These are phyloP conservation scores for Neofusicoccum kwambonambiense DNA, from an alignment of 2,329 filamentous ascomycete genomes.

Conservation along the genomic window DNA sequence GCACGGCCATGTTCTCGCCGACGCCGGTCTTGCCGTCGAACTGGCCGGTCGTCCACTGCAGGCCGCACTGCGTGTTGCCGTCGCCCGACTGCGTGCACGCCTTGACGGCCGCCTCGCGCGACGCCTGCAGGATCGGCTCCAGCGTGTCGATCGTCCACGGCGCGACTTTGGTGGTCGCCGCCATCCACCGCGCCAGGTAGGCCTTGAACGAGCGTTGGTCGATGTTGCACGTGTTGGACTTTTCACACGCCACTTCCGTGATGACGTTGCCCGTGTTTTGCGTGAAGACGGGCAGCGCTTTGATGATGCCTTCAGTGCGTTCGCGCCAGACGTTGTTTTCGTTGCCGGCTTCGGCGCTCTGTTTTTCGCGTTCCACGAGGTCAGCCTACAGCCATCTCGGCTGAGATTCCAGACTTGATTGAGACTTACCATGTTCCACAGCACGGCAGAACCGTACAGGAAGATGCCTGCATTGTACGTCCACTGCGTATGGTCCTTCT, in stretches of 20 bases:
- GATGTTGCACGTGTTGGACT: slow-evolving; percentile 44
- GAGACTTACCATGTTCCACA: slow-evolving; percentile 48
- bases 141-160: slow-evolving; percentile 41
- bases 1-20: slow-evolving; percentile 59
- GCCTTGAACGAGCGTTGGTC: slow-evolving; percentile 51
- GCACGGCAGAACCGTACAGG: slow-evolving; percentile 46
- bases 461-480: slow-evolving; percentile 49
- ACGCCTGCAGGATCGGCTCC: slow-evolving; percentile 53
- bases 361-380: background rate
- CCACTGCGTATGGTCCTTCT: slow-evolving; percentile 47
- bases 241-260: slow-evolving; percentile 49
- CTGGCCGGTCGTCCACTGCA: slow-evolving; percentile 42
- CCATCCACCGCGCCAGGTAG: slow-evolving; percentile 45
- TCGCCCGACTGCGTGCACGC: slow-evolving; percentile 55
- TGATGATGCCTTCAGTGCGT: slow-evolving; percentile 35
- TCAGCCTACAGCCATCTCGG: no score
- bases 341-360: slow-evolving; percentile 9
- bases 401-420: background rate
- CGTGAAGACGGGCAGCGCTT: slow-evolving; percentile 43
- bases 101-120: slow-evolving; percentile 56
- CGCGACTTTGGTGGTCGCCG: slow-evolving; percentile 40
- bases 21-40: slow-evolving; percentile 53
- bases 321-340: slow-evolving; percentile 15
- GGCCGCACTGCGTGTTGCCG: slow-evolving; percentile 47
- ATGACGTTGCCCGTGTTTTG: slow-evolving; percentile 39